These are phyloP conservation scores for Porpolomopsis calyptriformis DNA, from an alignment of 768 basidiomycete species.

Conservation along the genomic window DNA sequence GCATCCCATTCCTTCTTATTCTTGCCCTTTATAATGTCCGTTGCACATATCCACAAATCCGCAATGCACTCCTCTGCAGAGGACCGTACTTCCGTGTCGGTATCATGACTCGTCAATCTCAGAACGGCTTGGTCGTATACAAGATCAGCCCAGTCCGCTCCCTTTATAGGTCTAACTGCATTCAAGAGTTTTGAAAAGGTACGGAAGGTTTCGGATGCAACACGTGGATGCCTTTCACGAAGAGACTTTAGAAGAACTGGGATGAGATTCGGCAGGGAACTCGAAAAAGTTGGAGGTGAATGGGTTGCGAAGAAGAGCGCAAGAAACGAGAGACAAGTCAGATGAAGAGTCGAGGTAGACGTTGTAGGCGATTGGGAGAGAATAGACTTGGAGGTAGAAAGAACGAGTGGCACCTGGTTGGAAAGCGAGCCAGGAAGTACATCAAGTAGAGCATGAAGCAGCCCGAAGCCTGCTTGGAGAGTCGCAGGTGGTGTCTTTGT, in stretches of 20 bases:
- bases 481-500: constrained; percentile 67
- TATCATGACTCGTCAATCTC: constrained; percentile 68
- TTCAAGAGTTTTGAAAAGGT: constrained; percentile 77
- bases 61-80: constrained; percentile 77
- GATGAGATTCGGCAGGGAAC: constrained; percentile 55
- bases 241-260: constrained; percentile 67
- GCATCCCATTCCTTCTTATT: constrained; percentile 72
- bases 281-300: constrained; percentile 44
- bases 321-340: constrained; percentile 79
- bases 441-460: constrained; percentile 63
- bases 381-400: constrained; percentile 52
- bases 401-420: constrained; percentile 51
- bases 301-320: constrained; percentile 71
- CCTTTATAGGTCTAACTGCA: constrained; percentile 58
- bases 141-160: constrained; percentile 53
- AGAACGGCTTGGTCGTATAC: constrained; percentile 67
- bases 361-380: constrained; percentile 61
- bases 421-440: constrained; percentile 81
- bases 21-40: constrained; percentile 55
- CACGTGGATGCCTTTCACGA: constrained; percentile 77
- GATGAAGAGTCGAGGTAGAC: constrained; percentile 71
- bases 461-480: constrained; percentile 75
- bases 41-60: constrained; percentile 80
- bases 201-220: constrained; percentile 81
- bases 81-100: constrained; percentile 82